A percentile compares a stretch with the other conserved stretches of the same genome.
phyloP scores from a whole-genome alignment of 2,329 filamentous ascomycete species.

The Leptographium procerum region DNA sequence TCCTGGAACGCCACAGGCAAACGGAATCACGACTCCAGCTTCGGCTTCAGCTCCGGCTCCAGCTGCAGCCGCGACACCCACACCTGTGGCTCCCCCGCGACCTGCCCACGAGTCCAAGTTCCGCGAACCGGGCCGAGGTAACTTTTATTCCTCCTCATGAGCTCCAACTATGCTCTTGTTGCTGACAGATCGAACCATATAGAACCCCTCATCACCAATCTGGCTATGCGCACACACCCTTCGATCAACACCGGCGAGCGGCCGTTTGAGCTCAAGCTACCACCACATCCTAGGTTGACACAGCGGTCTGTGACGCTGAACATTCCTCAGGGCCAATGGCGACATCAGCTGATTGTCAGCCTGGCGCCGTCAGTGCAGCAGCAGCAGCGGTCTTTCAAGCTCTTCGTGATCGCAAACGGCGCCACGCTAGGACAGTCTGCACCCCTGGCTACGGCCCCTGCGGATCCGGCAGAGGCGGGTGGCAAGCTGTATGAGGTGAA shows the following conservation, averaged over 20 bases:
- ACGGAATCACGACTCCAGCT: not conserved
- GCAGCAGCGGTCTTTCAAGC: constrained; percentile 56
- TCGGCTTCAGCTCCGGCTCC: not conserved
- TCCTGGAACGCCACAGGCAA: not conserved
- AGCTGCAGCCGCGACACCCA: constrained; percentile 4
- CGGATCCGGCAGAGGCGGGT: constrained; percentile 40
- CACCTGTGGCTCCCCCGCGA: constrained; percentile 23
- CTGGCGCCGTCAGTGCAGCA: constrained; percentile 51
- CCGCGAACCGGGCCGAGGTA: constrained; percentile 33
- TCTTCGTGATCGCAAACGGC: constrained; percentile 63
- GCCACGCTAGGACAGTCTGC: constrained; percentile 41
- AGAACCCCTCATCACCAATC: constrained; percentile 55
- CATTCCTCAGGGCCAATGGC: constrained; percentile 54
- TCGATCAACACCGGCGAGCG: constrained; percentile 46
- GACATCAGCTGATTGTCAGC: constrained; percentile 58
- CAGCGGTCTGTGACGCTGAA: constrained; percentile 65
- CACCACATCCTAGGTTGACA: constrained; percentile 52
- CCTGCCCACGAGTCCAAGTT: constrained; percentile 21
- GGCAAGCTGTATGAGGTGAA: constrained; percentile 66
- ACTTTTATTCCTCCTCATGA: constrained; percentile 3
- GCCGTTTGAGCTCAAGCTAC: constrained; percentile 51
- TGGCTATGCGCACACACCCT: constrained; percentile 59
- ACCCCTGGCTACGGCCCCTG: constrained; percentile 42
- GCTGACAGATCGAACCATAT: constrained; percentile 24
- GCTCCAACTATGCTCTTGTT: not conserved